Conservation (phyloP, 345 rosid species). For the Kernera saxatilis region DNA sequence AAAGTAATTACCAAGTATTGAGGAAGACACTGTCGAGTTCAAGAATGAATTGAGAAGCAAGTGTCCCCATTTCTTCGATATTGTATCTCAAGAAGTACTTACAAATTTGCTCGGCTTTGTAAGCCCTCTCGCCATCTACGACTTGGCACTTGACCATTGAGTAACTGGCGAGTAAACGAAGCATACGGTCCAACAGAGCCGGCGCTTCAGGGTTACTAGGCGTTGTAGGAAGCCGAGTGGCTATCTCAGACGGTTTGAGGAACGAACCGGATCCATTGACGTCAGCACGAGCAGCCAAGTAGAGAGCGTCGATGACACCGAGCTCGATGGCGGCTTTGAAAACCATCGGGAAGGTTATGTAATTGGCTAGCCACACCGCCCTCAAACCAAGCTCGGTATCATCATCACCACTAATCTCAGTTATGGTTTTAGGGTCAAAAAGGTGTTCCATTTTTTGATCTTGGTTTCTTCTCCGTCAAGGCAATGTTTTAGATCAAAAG, state of each 20-base stretch:
- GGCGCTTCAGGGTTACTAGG: slow-evolving; percentile 26
- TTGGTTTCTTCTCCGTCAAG: neutral
- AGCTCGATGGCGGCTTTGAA: slow-evolving; percentile 29
- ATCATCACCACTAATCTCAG: neutral
- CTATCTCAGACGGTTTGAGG: slow-evolving; percentile 15
- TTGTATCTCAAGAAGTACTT: slow-evolving; percentile 12
- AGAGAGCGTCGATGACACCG: slow-evolving; percentile 21
- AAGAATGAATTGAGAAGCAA: slow-evolving; percentile 19
- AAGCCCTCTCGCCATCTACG: slow-evolving; percentile 6
- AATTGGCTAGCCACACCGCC: slow-evolving; percentile 24
- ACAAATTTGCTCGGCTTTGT: slow-evolving; percentile 14
- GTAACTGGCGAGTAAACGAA: slow-evolving; percentile 21
- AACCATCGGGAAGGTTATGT: slow-evolving; percentile 20
- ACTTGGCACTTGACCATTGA: slow-evolving; percentile 13
- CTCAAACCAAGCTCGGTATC: slow-evolving; percentile 6
- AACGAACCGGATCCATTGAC: neutral
- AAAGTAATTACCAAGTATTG: slow-evolving; percentile 11
- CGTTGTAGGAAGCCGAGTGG: slow-evolving; percentile 1
- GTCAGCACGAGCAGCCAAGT: neutral
- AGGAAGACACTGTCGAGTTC: slow-evolving; percentile 15
- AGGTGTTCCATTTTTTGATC: neutral
- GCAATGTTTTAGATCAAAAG: neutral
- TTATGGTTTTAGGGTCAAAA: neutral
- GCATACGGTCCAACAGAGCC: slow-evolving; percentile 23
- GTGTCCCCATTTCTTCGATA: slow-evolving; percentile 10